phyloP scores from a whole-genome alignment of 106 monocot genomes.

The Dendrobium catenatum region DNA sequence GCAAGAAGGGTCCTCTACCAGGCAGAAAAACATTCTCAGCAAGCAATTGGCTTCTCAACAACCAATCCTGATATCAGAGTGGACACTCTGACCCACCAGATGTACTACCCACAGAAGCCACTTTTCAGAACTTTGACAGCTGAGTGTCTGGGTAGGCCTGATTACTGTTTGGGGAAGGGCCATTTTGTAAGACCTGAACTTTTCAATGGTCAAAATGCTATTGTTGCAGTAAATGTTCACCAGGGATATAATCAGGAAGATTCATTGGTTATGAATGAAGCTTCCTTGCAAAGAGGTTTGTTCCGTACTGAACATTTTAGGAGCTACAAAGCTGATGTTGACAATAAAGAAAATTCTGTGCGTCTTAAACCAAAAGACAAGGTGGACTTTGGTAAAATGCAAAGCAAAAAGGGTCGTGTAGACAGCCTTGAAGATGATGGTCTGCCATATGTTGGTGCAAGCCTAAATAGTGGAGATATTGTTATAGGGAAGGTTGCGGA shows the following conservation, averaged over 20 bases:
- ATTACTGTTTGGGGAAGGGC: slow-evolving; percentile 33
- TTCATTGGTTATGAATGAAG: slow-evolving; percentile 83
- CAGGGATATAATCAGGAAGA: slow-evolving; percentile 98
- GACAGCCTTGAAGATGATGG: slow-evolving; percentile 95
- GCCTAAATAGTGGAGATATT: slow-evolving; percentile 78
- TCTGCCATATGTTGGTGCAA: slow-evolving; percentile 72
- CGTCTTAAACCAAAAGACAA: slow-evolving; percentile 56
- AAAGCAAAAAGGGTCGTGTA: slow-evolving; percentile 77
- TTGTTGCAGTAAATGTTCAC: slow-evolving; percentile 96
- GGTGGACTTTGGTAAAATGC: slow-evolving; percentile 70
- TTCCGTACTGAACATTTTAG: slow-evolving; percentile 89
- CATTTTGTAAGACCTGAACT: slow-evolving; percentile 48
- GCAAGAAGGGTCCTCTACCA: slow-evolving; percentile 83
- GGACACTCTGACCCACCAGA: slow-evolving; percentile 73
- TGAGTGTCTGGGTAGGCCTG: slow-evolving; percentile 56
- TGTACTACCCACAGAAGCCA: slow-evolving; percentile 93
- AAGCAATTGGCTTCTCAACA: slow-evolving; percentile 85
- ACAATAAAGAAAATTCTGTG: slow-evolving; percentile 53
- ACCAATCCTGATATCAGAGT: slow-evolving; percentile 71
- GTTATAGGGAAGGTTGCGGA: slow-evolving; percentile 79
- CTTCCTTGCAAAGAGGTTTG: slow-evolving; percentile 84
- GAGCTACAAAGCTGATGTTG: slow-evolving; percentile 90
- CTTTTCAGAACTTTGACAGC: slow-evolving; percentile 68
- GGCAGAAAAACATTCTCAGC: slow-evolving; percentile 93
- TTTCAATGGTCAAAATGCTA: slow-evolving; percentile 97